A percentile compares a stretch with the other conserved stretches of the same genome.
Evolutionary conservation across 495 filamentous ascomycete species (phyloP).

Genomic region (Penicillium robsamsonii): DNA sequence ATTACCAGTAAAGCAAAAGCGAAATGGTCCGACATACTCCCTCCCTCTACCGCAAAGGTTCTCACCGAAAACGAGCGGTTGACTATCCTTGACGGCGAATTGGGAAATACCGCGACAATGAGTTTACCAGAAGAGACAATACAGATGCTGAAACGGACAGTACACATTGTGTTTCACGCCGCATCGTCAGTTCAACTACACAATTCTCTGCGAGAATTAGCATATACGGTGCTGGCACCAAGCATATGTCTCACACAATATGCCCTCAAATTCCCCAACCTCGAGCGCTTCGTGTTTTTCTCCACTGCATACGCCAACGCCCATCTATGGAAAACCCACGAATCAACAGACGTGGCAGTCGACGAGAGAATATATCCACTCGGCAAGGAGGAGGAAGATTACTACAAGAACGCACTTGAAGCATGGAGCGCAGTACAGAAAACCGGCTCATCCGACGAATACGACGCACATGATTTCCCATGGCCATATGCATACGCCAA

Average conservation of each 20-base stretch:
- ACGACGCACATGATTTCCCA: conserved; percentile 26
- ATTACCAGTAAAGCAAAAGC: conserved; percentile 18
- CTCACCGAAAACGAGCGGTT: conserved; percentile 17
- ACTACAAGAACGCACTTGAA: conserved; percentile 14
- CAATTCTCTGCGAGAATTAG: conserved; percentile 25
- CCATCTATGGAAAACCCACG: conserved; percentile 22
- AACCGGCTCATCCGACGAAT: conserved; percentile 24
- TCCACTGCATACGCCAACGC: conserved; percentile 26
- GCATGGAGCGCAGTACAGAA: conserved; percentile 21
- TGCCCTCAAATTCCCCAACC: conserved; percentile 26
- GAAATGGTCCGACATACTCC: conserved; percentile 27
- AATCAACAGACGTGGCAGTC: conserved; percentile 20
- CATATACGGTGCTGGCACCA: conserved; percentile 25
- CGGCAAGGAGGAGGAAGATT: conserved; percentile 10
- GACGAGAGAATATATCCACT: conserved; percentile 25
- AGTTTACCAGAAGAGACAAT: conserved; percentile 20
- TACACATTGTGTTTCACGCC: conserved; percentile 26
- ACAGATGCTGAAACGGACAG: conserved; percentile 26
- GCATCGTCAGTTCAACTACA: conserved; percentile 20
- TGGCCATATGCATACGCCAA: conserved; percentile 31
- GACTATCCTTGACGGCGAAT: conserved; percentile 27
- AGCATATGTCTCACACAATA: conserved; percentile 25
- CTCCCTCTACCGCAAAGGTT: conserved; percentile 8
- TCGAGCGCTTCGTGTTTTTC: conserved; percentile 26
- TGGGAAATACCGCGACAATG: conserved; percentile 31